Evolutionary conservation across 2,329 filamentous ascomycete genomes (phyloP), one percentile per base, ranked within the genome.

Genomic region (Plenodomus lindquistii): DNA sequence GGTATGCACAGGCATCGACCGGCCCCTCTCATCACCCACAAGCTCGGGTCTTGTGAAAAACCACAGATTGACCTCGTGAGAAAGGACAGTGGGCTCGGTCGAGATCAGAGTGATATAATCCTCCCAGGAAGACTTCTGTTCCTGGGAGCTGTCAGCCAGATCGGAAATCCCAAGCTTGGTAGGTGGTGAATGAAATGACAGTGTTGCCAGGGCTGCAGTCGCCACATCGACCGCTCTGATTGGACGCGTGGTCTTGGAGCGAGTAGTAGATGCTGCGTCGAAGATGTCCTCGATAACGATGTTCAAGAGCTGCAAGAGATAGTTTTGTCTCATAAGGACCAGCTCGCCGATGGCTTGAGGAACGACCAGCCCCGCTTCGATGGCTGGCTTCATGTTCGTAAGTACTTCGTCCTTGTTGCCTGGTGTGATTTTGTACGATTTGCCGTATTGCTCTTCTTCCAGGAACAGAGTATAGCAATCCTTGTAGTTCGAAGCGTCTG

Each of bases 201-300:
- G 62, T 11, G 70, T 71, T 1, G 70, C 65, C 0, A 76, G 42
- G 1, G 72, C 69, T 18, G 58, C 52, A 1, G 57, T 42, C 2
- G 64, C 60, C 1, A 58, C 59, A 3, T 73, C 62, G 11, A 62
- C 55, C 8, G 63, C 40, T 35, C 69, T 73, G 42, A 73, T 72
- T 3, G 62, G 50, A 9, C 36, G 52, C 27, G 45, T 49, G 21
- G 50, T 17, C 36, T 67, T 57, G 20, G 56, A 44, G 11, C 46
- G 52, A 20, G 67, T 66, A 63, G 60, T 60, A 0, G 74, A 75
- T 3, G 69, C 73, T 31, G 62, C 50, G 0, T 77, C 67, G 1
- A 80, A 62, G 22, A 80, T 74, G 34, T 75, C 69, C 1, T 75
- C 73, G 4, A 80, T 59, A 1, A 77, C 55, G n/a, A 76, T 66